phyloP scores from a whole-genome alignment of 208 protist genomes.

The Entamoeba moshkovskii region DNA sequence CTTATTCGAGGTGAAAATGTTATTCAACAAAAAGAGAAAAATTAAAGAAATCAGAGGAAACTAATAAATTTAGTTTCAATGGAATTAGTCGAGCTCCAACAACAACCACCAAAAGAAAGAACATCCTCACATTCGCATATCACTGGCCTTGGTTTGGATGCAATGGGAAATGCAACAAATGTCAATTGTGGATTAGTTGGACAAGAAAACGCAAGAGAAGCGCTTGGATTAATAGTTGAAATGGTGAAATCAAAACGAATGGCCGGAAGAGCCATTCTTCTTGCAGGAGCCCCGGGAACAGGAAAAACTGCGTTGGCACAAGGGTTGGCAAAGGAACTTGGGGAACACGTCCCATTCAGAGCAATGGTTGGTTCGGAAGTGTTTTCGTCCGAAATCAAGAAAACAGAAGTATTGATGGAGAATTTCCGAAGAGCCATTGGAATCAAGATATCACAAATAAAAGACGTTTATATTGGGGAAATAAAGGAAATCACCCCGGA shows the following conservation, averaged over 20 bases:
- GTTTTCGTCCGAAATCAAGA: conserved; percentile 97
- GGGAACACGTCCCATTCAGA: conserved; percentile 96
- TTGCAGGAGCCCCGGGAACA: conserved; percentile 92
- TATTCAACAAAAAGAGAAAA: no score
- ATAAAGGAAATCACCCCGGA: conserved; percentile 92
- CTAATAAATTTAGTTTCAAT: no score
- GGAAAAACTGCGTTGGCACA: conserved; percentile 72
- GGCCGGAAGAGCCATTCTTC: conserved; percentile 93
- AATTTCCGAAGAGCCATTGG: conserved; percentile 97
- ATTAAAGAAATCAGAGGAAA: no score
- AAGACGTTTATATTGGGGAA: conserved; percentile 81
- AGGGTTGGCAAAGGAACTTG: conserved; percentile 86
- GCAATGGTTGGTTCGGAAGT: conserved; percentile 93
- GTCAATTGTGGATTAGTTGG: conserved; percentile 83
- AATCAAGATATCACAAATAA: conserved; percentile 97
- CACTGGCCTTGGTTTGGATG: conserved; percentile 84
- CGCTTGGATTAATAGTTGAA: conserved; percentile 85
- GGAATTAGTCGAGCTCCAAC: no score
- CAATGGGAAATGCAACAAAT: conserved; percentile 58
- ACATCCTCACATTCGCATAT: conserved; percentile 93
- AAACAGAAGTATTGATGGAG: conserved; percentile 98
- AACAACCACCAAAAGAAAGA: background rate
- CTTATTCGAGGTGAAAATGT: no score
- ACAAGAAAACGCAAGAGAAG: conserved; percentile 84
- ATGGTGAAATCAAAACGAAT: conserved; percentile 97